Conservation (phyloP, 257 asterid species). For the Oldenlandia corymbosa region DNA sequence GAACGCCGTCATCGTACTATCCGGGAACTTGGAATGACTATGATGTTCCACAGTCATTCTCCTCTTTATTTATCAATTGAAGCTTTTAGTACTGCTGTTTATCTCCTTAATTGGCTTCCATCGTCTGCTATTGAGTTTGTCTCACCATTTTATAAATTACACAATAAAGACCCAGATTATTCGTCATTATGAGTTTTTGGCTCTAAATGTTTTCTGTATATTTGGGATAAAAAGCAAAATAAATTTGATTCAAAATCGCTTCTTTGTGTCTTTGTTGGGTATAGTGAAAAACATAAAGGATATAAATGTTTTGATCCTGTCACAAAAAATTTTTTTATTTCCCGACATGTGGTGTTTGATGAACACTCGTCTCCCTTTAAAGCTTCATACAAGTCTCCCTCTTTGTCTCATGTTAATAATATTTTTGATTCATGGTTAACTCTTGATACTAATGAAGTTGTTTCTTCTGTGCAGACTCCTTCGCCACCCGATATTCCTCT, state of each 20-base stretch:
- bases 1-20: background rate
- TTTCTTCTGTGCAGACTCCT: no score
- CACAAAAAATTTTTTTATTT: no score
- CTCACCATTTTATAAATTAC: background rate
- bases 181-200: background rate
- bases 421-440: no score
- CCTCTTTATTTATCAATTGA: background rate
- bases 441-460: no score
- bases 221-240: no score
- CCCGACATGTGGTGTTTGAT: no score
- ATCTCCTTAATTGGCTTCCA: background rate
- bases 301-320: no score
- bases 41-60: background rate
- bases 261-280: background rate
- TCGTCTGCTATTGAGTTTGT: background rate
- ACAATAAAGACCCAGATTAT: background rate
- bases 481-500: no score
- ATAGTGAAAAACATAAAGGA: no score
- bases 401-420: no score
- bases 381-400: no score
- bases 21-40: conserved; percentile 3
- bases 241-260: background rate
- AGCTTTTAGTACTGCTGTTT: background rate
- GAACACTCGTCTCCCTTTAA: no score
- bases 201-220: background rate